A percentile compares a stretch with the other conserved stretches of the same genome.
These are phyloP conservation scores for Acarospora socialis DNA, from an alignment of 2,329 filamentous ascomycete species.

Conservation along the genomic window DNA sequence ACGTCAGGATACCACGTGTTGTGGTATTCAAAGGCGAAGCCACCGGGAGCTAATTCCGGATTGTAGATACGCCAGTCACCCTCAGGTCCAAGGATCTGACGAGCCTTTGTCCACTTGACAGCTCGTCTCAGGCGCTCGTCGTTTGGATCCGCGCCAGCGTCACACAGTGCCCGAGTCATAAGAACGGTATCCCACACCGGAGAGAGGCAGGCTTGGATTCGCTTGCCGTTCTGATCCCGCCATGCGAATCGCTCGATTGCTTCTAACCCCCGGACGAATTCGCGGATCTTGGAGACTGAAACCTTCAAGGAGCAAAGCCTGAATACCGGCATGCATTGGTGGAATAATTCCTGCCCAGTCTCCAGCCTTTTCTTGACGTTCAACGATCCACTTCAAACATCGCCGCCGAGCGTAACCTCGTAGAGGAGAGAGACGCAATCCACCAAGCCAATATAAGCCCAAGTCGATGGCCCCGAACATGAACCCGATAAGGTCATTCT, in stretches of 20 bases:
- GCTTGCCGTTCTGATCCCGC: conserved; percentile 17
- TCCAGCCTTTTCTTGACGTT: conserved; percentile 20
- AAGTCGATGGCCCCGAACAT: conserved; percentile 13
- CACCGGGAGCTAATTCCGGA: conserved; percentile 16
- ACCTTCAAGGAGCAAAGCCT: conserved; percentile 20
- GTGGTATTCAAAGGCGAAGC: conserved; percentile 21
- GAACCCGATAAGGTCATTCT: conserved; percentile 3
- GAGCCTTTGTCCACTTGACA: conserved; percentile 13
- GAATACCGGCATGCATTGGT: conserved; percentile 17
- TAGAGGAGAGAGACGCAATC: conserved; percentile 11
- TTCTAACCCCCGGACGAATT: conserved; percentile 15
- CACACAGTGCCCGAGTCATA: conserved; percentile 20
- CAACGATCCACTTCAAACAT: conserved; percentile 20
- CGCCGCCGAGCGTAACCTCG: conserved; percentile 13
- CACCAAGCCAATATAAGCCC: conserved; percentile 11
- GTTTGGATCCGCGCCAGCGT: conserved; percentile 9
- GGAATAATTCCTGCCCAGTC: conserved; percentile 22
- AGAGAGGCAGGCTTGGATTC: conserved; percentile 19
- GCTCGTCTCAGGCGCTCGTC: conserved; percentile 5
- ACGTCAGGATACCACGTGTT: conserved; percentile 23
- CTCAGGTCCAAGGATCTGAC: conserved; percentile 15
- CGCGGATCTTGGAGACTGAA: conserved; percentile 14
- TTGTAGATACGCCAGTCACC: conserved; percentile 21
- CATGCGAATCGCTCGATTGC: conserved; percentile 19
- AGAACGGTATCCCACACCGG: conserved; percentile 25